Evolutionary conservation across 106 monocot species (phyloP), one percentile per base, ranked within the genome.

Genomic region (Posidonia australis): DNA sequence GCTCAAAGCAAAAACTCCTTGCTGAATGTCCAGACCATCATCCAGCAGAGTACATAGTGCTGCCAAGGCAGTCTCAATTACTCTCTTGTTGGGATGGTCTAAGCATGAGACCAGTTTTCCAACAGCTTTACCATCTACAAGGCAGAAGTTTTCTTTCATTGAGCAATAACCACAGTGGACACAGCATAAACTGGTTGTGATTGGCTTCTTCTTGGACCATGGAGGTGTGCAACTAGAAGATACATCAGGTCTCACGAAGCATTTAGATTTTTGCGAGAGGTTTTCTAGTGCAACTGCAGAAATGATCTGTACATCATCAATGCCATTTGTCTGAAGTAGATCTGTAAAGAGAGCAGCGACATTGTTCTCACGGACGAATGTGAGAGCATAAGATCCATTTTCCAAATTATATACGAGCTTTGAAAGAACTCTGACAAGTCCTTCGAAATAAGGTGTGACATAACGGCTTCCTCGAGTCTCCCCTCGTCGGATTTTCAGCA

Each of bases 81-180:
- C 62, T 25, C 28, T 59, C 11, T 73, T 32, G 44, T 73, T 73
- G 7, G 20, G 22, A 24, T 92, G 88, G 68, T 92, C 88, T 52
- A 92, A 69, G 48, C 87, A 86, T 69, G 82, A 77, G 31, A 93
- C 81, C 54, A 93, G 46, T 62, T 85, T 88, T 63, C 79, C 85
- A 1, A 93, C 85, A 24, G 78, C 80, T 13, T 72, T 80, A 46
- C 82, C 92, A 56, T 83, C 85, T 58, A 93, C 51, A 26, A 93
- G 78, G 69, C 92, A 93, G 72, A 93, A 93, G 31, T 67, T 85
- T 28, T 85, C 83, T 56, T 64, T 85, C 69, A 79, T 46, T 2
- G 88, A 93, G 64, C 92, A 93, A 16, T 83, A n/a, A 14, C 92
- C 92, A 57, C 32, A 64, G 68, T 93, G 92, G 13, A 93, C 79